Percentiles rank a stretch among this genome's conserved stretches.
These are phyloP conservation scores for Penicillium ucsense DNA, from an alignment of 495 filamentous ascomycete genomes.

Conservation along the genomic window DNA sequence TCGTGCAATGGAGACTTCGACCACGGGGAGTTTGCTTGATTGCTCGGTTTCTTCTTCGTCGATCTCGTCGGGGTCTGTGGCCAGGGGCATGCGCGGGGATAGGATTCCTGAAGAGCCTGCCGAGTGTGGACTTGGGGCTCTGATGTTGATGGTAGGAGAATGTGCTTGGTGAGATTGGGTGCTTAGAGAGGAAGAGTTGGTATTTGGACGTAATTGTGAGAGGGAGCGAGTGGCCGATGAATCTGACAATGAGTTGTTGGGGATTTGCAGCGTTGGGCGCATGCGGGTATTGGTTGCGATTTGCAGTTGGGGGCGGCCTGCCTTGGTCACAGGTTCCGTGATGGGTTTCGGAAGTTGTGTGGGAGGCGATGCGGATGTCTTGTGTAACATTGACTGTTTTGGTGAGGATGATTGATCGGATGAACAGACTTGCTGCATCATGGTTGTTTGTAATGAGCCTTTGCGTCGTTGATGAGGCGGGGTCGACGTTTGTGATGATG, in stretches of 20 bases:
- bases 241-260: not conserved
- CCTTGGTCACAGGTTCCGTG: no score
- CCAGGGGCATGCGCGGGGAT: conserved; percentile 11
- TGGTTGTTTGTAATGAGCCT: not conserved
- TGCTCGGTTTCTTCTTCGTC: not conserved
- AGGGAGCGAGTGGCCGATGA: no score
- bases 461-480: not conserved
- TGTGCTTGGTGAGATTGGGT: conserved; percentile 3
- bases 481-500: not conserved
- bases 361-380: not conserved
- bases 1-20: conserved; percentile 32
- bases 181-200: conserved; percentile 6
- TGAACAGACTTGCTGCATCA: not conserved
- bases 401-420: not conserved
- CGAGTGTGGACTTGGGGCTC: conserved; percentile 5
- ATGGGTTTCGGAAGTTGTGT: no score
- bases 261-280: no score
- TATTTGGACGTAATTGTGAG: not conserved
- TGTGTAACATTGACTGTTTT: not conserved
- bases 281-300: not conserved
- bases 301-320: not conserved
- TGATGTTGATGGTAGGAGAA: conserved; percentile 9
- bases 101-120: not conserved
- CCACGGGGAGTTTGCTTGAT: conserved; percentile 8
- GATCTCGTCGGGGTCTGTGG: conserved; percentile 3